Evolutionary conservation across 805 yeast genomes (phyloP), one percentile per base, ranked within the genome.

Genomic region (Zygoascus tannicola): DNA sequence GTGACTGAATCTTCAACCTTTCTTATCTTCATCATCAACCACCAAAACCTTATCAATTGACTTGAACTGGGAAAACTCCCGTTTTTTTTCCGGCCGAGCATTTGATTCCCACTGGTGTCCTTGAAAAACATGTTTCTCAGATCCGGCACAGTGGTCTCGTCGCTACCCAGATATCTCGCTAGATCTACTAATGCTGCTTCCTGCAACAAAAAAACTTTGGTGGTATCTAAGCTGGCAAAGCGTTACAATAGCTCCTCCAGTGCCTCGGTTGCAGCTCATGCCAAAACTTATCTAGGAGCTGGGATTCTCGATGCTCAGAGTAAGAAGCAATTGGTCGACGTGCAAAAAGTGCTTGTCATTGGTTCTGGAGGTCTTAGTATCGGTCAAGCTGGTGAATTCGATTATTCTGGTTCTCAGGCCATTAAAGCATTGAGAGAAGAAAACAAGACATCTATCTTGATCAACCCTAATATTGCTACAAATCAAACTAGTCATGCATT

Each of bases 361-460:
- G 98, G 98, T 8, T 90, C 97, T 5, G 98, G 98, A 59, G 98
- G 97, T 43, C 72, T 90, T 45, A 84, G 95, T 43, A 90, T 90
- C 63, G 97, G 97, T 48, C 97, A 90, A 68, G 97, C 97, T 42
- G 97, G 97, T 58, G 97, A 90, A 68, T 90, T 90, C 58, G 97
- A 90, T 67, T 90, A 90, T 65, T 82, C 94, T 44, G 95, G 97
- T 46, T 88, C 97, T 20, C 97, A 88, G 69, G 97, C 97, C 41
- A 90, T 88, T 65, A 88, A 88, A 66, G 97, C 97, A 10, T 70
- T 88, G 59, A 84, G 76, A 60, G 97, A 88, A 68, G 94, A 94
- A 44, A 75, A 84, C 65, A 88, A 85, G 63, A 64, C 76, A 58
- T 79, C 95, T 4, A 83, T 88, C 51, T 74, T 88, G 61, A 85